Evolutionary conservation across 2,329 filamentous ascomycete species (phyloP), one percentile per base, ranked within the genome.

Genomic region (Neospermospora avenae): DNA sequence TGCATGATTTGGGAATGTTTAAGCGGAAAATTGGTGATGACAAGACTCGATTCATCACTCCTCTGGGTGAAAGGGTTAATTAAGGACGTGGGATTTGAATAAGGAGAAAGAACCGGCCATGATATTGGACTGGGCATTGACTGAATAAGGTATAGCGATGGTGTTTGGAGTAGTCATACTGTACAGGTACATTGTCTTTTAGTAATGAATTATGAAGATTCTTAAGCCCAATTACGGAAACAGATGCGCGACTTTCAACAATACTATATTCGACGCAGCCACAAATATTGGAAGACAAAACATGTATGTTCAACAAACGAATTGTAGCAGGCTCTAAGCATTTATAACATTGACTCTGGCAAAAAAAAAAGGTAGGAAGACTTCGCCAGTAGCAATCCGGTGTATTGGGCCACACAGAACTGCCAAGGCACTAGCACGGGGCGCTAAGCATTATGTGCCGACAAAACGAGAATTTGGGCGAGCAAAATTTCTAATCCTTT

Each of bases 11-110:
- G 57, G 84, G 83, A 31, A 74, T 93, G 71, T 96, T 96, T 77
- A 88, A 88, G 74, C 85, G 86, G 69, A 98, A 96, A 77, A 85
- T 98, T 64, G 86, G 84, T 6, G 91, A 95, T 69, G 95, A 98
- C 73, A 84, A 89, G 74, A 78, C 78, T 59, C 79, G 90, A 41
- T 95, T 86, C 61, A 76, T 80, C 22, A 75, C 71, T 70, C 80
- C 81, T n/a, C 66, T 84, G 54, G 78, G 77, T 3, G 70, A 72
- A 53, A 75, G 75, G 63, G 68, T 77, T 55, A 82, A 69, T 46
- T 37, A 22, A 42, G 42, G 3, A 34, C 37, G 11, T 31, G 54
- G n/a, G 41, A 11, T 20, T 31, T 28, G 24, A 10, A 24, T 35
- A 7, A 14, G 31, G 34, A 31, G 44, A 34, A 51, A 8, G 10